Conservation (phyloP, 2,329 filamentous ascomycete species). For the Aspergillus sp. region DNA sequence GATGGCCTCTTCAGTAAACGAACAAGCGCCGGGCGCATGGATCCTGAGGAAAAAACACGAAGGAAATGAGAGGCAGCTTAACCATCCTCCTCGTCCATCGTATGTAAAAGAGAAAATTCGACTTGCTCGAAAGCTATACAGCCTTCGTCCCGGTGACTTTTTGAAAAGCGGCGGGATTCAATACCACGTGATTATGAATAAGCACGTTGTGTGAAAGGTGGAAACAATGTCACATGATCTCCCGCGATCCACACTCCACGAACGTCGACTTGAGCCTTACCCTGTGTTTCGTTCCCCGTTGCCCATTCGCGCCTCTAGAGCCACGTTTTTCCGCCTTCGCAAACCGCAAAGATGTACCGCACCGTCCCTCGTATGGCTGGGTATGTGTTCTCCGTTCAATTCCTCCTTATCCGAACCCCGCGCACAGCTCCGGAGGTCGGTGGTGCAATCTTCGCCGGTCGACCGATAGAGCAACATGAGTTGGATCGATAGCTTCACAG, state of each 20-base stretch:
- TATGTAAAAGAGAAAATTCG: neutral
- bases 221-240: constrained; percentile 27
- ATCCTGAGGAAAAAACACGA: constrained; percentile 13
- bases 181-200: constrained; percentile 16
- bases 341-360: constrained; percentile 36
- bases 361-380: constrained; percentile 38
- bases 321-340: constrained; percentile 16
- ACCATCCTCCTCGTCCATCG: constrained; percentile 23
- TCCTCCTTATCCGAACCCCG: neutral
- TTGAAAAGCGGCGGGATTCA: neutral
- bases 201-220: constrained; percentile 19
- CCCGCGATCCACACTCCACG: constrained; percentile 16
- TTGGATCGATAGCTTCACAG: neutral
- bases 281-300: constrained; percentile 19
- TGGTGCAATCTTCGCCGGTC: constrained; percentile 7
- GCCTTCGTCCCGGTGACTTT: neutral
- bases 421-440: constrained; percentile 8
- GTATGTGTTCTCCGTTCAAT: constrained; percentile 25
- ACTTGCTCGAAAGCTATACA: neutral
- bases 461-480: constrained; percentile 12
- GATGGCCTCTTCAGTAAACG: constrained; percentile 38
- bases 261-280: constrained; percentile 20
- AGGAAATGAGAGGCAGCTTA: constrained; percentile 11
- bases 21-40: constrained; percentile 39
- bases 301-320: constrained; percentile 17